These are phyloP conservation scores for Didymella arachidicola DNA, from an alignment of 2,329 filamentous ascomycete genomes.

Conservation along the genomic window DNA sequence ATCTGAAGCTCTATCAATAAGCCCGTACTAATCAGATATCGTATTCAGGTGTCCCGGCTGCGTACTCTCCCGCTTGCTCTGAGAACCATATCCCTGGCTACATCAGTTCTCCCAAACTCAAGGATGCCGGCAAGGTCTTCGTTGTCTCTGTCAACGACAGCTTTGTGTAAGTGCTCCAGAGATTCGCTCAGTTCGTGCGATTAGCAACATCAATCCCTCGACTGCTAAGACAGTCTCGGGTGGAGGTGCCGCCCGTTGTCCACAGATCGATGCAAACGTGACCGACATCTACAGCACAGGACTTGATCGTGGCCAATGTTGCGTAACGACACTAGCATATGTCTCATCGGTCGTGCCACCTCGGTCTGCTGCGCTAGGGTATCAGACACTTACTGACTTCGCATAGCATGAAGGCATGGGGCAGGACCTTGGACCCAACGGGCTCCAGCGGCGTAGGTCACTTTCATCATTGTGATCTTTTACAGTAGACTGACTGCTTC, in stretches of 20 bases:
- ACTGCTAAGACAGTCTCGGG: conserved; percentile 27
- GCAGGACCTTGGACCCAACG: conserved; percentile 75
- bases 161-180: conserved; percentile 74
- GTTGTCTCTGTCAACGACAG: conserved; percentile 93
- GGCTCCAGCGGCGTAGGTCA: conserved; percentile 76
- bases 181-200: conserved; percentile 9
- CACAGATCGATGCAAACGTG: conserved; percentile 24
- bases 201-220: conserved; percentile 11
- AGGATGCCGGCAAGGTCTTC: conserved; percentile 82
- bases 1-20: neutral
- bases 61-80: conserved; percentile 66
- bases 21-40: conserved; percentile 12
- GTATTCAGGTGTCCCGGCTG: conserved; percentile 51
- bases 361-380: conserved; percentile 2
- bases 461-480: neutral
- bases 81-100: conserved; percentile 83
- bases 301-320: conserved; percentile 17
- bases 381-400: conserved; percentile 24
- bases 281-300: conserved; percentile 20
- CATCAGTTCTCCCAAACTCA: conserved; percentile 79
- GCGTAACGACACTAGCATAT: conserved; percentile 15
- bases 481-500: conserved; percentile 21
- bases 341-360: conserved; percentile 17
- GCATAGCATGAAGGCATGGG: conserved; percentile 88
- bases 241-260: conserved; percentile 15